Conservation (phyloP, 2,329 filamentous ascomycete genomes). For the Lachnellula willkommii region DNA sequence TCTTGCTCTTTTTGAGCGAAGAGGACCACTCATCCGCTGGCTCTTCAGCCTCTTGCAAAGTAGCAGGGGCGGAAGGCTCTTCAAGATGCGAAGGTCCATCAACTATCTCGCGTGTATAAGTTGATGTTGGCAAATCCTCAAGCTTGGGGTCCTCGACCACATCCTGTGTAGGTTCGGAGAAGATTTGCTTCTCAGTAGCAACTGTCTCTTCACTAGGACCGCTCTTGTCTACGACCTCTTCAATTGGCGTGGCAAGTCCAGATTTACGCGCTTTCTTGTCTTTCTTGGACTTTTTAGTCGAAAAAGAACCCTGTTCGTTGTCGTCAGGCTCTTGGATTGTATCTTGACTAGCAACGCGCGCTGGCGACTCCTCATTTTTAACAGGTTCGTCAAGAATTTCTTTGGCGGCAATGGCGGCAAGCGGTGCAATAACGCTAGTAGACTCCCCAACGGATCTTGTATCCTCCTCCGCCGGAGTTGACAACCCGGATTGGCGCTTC, state of each 20-base stretch:
- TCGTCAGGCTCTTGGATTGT: neutral
- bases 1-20: constrained; percentile 21
- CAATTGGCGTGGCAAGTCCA: neutral
- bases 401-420: neutral
- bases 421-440: neutral
- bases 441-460: neutral
- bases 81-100: neutral
- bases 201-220: neutral
- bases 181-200: neutral
- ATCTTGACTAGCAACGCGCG: neutral
- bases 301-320: neutral
- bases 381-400: neutral
- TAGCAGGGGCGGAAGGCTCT: neutral
- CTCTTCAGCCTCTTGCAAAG: neutral
- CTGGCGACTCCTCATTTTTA: neutral
- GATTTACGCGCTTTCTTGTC: constrained; percentile 9
- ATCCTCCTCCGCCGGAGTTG: neutral
- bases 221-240: neutral
- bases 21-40: constrained; percentile 15
- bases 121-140: neutral
- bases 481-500: constrained; percentile 3
- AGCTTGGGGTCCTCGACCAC: neutral
- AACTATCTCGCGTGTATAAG: neutral
- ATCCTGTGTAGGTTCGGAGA: neutral
- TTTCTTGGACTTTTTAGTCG: constrained; percentile 11